Conservation (phyloP, 2,329 filamentous ascomycete species). For the Geosmithia putterillii region DNA sequence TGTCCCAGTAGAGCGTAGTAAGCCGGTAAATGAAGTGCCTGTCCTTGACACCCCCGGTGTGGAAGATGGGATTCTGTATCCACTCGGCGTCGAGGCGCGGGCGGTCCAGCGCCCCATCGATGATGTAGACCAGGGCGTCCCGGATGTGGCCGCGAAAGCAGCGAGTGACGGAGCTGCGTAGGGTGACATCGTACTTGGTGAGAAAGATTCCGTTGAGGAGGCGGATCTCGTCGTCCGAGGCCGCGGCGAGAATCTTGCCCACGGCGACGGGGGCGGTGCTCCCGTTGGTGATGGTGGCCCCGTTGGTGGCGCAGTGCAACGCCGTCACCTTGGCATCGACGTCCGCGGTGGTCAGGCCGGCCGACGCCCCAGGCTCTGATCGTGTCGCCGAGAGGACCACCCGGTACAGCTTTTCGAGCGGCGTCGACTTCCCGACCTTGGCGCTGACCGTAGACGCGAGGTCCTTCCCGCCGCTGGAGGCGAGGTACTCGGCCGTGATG, state of each 20-base stretch:
- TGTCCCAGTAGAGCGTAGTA: slow-evolving; percentile 18
- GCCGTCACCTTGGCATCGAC: slow-evolving; percentile 19
- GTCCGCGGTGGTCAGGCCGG: slow-evolving; percentile 11
- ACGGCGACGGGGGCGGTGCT: slow-evolving; percentile 17
- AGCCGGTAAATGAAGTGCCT: slow-evolving; percentile 17
- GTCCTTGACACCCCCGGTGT: slow-evolving; percentile 13
- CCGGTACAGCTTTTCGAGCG: slow-evolving; percentile 17
- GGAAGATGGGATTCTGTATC: slow-evolving; percentile 12
- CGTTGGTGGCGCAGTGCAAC: slow-evolving; percentile 18
- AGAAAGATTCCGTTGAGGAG: slow-evolving; percentile 15
- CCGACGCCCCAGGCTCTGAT: slow-evolving; percentile 15
- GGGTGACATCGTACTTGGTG: slow-evolving; percentile 17
- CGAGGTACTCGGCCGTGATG: slow-evolving; percentile 16
- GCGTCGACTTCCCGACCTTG: slow-evolving; percentile 17
- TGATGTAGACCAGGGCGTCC: slow-evolving; percentile 17
- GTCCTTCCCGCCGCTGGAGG: slow-evolving; percentile 14
- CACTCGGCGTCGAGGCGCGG: slow-evolving; percentile 12
- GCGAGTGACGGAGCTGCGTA: slow-evolving; percentile 19
- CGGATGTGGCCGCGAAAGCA: slow-evolving; percentile 21
- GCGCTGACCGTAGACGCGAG: slow-evolving; percentile 16
- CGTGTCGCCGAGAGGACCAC: slow-evolving; percentile 16
- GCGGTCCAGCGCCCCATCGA: slow-evolving; percentile 10
- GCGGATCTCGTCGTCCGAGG: slow-evolving; percentile 18
- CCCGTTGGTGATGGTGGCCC: slow-evolving; percentile 14
- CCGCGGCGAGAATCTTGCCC: slow-evolving; percentile 16